Evolutionary conservation across 2,329 filamentous ascomycete genomes (phyloP).

Genomic region (Pseudopyrenochaeta lycopersici): DNA sequence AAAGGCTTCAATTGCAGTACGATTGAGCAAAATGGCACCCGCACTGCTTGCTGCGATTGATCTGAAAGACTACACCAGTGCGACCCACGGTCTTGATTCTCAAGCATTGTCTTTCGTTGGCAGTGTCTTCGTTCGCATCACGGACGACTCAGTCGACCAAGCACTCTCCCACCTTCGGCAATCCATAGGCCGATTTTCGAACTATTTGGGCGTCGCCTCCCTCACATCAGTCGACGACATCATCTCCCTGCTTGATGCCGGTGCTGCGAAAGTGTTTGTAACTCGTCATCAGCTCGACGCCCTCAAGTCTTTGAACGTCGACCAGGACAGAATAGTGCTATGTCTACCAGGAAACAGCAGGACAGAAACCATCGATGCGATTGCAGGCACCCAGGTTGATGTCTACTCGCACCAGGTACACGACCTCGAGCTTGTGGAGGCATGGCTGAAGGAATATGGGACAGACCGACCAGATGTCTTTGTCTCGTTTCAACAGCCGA

Average conservation of each 20-base stretch:
- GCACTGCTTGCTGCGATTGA: constrained; percentile 61
- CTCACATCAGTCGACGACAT: constrained; percentile 77
- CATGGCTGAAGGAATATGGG: constrained; percentile 60
- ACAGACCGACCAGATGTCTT: constrained; percentile 60
- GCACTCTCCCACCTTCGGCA: constrained; percentile 64
- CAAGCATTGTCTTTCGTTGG: constrained; percentile 66
- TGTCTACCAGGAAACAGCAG: constrained; percentile 57
- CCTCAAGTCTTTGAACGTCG: constrained; percentile 62
- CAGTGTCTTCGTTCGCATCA: constrained; percentile 64
- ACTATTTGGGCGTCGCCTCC: constrained; percentile 79
- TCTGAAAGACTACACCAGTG: constrained; percentile 53
- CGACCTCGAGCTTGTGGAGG: constrained; percentile 54
- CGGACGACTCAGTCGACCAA: constrained; percentile 57
- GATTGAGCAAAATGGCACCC: constrained; percentile 50
- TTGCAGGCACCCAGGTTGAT: constrained; percentile 54
- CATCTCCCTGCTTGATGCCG: constrained; percentile 81
- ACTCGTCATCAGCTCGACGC: constrained; percentile 71
- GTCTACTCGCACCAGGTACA: constrained; percentile 55
- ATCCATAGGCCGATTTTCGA: constrained; percentile 64
- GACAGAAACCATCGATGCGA: constrained; percentile 51
- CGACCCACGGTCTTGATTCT: constrained; percentile 60
- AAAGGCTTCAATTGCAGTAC: neutral
- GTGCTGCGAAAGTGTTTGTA: constrained; percentile 86
- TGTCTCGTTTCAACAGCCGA: constrained; percentile 56
- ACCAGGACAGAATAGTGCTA: constrained; percentile 66